These are phyloP conservation scores for Boechera divaricarpa DNA, from an alignment of 345 rosid species.

Conservation along the genomic window DNA sequence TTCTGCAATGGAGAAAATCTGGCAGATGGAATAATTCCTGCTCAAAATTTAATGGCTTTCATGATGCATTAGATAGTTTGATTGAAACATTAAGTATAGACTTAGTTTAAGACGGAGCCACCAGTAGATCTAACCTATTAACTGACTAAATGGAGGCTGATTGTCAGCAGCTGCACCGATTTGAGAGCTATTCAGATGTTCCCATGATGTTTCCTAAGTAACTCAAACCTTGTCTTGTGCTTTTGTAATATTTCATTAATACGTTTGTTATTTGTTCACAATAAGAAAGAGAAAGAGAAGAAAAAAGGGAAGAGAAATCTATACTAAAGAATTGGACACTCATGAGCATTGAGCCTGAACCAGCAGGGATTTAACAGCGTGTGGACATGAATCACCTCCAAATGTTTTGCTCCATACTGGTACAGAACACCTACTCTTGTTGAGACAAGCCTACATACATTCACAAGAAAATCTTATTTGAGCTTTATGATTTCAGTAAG, in stretches of 20 bases:
- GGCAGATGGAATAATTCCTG: background rate
- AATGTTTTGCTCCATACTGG: conserved; percentile 50
- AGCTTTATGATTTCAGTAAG: background rate
- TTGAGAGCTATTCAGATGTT: conserved; percentile 1
- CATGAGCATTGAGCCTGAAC: conserved; percentile 64
- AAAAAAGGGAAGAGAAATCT: background rate
- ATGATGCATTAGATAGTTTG: conserved; percentile 13
- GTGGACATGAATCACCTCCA: conserved; percentile 59
- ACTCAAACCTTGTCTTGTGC: conserved; percentile 28
- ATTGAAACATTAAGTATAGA: background rate
- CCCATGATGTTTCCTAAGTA: background rate
- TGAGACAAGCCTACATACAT: conserved; percentile 59
- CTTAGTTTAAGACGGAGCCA: conserved; percentile 40
- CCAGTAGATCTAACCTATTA: conserved; percentile 53
- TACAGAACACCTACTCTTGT: conserved; percentile 54
- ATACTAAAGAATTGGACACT: conserved; percentile 24
- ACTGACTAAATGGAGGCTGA: conserved; percentile 50
- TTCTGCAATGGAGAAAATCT: conserved; percentile 13
- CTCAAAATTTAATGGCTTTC: background rate
- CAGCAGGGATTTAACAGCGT: conserved; percentile 55
- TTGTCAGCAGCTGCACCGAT: background rate
- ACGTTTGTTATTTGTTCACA: conserved; percentile 16
- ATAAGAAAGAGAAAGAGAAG: background rate
- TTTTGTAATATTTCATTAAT: conserved; percentile 31
- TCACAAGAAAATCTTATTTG: background rate